Evolutionary conservation across 139 green algal genomes (phyloP), one percentile per base, ranked within the genome.

Genomic region (Monoraphidium neglectum): DNA sequence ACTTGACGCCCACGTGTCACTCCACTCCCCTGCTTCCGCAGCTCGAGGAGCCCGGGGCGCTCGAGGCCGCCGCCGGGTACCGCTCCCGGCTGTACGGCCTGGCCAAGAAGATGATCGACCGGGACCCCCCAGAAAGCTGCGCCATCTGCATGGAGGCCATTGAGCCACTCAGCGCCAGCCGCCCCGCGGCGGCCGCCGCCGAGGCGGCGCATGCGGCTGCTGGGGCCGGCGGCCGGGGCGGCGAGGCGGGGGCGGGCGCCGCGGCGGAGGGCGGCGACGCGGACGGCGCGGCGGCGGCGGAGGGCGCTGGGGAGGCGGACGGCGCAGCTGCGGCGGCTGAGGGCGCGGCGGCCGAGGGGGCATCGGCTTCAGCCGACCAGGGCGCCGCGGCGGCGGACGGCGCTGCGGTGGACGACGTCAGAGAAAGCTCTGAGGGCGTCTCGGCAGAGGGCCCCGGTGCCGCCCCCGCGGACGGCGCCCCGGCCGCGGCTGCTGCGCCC

Each of bases 131-230:
- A 24, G 66, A 69, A 30, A 75, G 38, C 13, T 80, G 75, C 56
- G 54, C 33, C 54, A 69, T 80, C 56, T 80, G 75, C 56, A 53
- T 56, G 15, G 65, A 80, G 53, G 35, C 53, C 23, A 74, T 80
- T 54, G 64, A 61, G 23, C 73, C 63, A 2, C 49, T 79, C 47
- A 1, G 38, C n/a, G 51, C 63, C 73, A 12, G 8, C 8, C 43
- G 43, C 43, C 43, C 8, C 43, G 43, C 43, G 43, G 8, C 43
- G 8, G 43, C 12, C 8, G 8, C 43, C 43, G 43, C 43, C 43
- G 12, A 51, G 43, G 43, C 43, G 8, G 43, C 43, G 43, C 8
- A 8, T 51, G 43, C 43, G 43, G 43, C 43, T 12, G 43, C 43
- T 12, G 12, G 43, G 43, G 43, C 43, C 43, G 43, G 43, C 43